Evolutionary conservation across 331 rosid species (phyloP).

Genomic region (Acacia concinna): DNA sequence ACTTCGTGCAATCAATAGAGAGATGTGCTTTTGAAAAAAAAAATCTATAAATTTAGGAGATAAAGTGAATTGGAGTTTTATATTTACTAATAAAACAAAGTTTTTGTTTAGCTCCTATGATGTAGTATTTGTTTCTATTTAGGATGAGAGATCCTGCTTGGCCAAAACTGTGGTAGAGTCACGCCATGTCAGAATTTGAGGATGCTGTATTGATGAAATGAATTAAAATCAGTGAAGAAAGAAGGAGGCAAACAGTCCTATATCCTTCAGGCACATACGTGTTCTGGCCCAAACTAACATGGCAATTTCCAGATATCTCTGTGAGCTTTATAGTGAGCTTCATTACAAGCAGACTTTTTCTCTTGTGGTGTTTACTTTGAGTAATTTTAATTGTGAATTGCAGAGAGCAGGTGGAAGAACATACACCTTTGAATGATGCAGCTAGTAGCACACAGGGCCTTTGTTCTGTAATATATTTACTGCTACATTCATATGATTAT

Average conservation of each 20-base stretch:
- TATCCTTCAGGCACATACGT: constrained; percentile 14
- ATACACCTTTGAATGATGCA: background rate
- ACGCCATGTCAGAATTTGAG: background rate
- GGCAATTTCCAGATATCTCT: background rate
- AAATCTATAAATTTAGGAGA: too few relatives aligned
- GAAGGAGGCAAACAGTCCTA: background rate
- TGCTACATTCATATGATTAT: background rate
- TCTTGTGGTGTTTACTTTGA: background rate
- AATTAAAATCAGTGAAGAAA: constrained; percentile 17
- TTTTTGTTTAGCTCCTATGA: too few relatives aligned
- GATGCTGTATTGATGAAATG: constrained; percentile 12
- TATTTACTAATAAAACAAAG: too few relatives aligned
- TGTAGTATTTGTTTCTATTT: constrained; percentile 15
- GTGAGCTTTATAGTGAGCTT: background rate
- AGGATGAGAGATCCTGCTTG: background rate
- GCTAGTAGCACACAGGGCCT: too few relatives aligned
- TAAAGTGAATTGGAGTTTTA: too few relatives aligned
- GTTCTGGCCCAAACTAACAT: background rate
- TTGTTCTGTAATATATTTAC: background rate
- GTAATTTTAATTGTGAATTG: background rate
- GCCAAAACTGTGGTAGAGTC: constrained; percentile 21
- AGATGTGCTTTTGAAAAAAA: too few relatives aligned
- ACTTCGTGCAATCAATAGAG: too few relatives aligned
- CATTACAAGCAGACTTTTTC: background rate
- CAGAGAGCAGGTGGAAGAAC: background rate